Conservation (phyloP, 192 early-diverging fungal species). For the Linnemannia schmuckeri region DNA sequence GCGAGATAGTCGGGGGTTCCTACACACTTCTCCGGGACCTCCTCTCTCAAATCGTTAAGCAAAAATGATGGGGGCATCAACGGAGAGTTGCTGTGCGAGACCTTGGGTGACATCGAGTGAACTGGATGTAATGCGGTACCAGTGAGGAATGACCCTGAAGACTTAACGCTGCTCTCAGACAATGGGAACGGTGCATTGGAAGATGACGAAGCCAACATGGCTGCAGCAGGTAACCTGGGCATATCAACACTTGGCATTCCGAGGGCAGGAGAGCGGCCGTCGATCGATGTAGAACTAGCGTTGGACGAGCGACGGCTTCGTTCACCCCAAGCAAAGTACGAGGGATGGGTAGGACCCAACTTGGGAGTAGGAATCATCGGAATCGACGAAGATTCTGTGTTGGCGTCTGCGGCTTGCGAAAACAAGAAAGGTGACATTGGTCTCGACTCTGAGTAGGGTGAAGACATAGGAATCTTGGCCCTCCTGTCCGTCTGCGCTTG, state of each 20-base stretch:
- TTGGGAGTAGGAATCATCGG: constrained; percentile 55
- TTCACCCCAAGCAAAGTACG: constrained; percentile 58
- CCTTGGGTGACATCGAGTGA: constrained; percentile 42
- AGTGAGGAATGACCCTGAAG: constrained; percentile 46
- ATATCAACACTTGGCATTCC: constrained; percentile 35
- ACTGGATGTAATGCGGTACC: constrained; percentile 24
- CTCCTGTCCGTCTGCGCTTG: constrained; percentile 69
- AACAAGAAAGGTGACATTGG: constrained; percentile 49
- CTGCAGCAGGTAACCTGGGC: constrained; percentile 47
- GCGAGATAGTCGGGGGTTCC: constrained; percentile 94
- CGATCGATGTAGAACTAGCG: constrained; percentile 58
- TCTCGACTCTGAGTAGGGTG: constrained; percentile 44
- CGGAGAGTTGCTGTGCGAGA: constrained; percentile 42
- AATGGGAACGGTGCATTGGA: constrained; percentile 51
- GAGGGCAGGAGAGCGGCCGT: constrained; percentile 38
- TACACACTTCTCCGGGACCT: constrained; percentile 69
- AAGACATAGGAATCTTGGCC: constrained; percentile 28
- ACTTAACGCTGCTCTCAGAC: constrained; percentile 54
- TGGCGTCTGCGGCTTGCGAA: constrained; percentile 38
- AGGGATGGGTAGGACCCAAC: constrained; percentile 43
- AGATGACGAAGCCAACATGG: constrained; percentile 31
- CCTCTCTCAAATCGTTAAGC: constrained; percentile 63
- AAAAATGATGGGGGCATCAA: constrained; percentile 58
- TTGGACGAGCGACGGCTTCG: constrained; percentile 61
- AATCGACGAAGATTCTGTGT: constrained; percentile 25